Evolutionary conservation across 2,329 filamentous ascomycete genomes (phyloP).

Genomic region (Setomelanomma holmii): DNA sequence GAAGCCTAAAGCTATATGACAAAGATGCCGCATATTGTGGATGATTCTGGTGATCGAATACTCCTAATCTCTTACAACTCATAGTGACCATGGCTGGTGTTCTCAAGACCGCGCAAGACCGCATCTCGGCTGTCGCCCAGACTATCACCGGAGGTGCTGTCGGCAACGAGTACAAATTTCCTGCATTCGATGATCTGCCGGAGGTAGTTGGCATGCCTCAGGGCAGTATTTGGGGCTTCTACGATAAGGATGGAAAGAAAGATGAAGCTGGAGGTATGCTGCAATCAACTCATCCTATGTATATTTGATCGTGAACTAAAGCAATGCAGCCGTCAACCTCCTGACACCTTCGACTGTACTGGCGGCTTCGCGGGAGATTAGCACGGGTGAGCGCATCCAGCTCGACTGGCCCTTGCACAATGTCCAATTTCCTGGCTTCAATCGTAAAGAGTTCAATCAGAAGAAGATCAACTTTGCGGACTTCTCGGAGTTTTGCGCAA

Average conservation of each 20-base stretch:
- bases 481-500: constrained; percentile 27
- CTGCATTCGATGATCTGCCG: constrained; percentile 42
- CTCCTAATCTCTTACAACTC: too few relatives aligned
- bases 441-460: constrained; percentile 59
- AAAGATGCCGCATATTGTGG: neutral
- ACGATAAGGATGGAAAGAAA: constrained; percentile 47
- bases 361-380: constrained; percentile 59
- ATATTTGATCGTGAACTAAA: constrained; percentile 25
- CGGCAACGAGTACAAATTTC: constrained; percentile 30
- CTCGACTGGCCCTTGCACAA: constrained; percentile 65
- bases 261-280: constrained; percentile 61
- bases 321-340: constrained; percentile 35
- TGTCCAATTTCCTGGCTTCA: constrained; percentile 62
- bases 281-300: constrained; percentile 16
- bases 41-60: too few relatives aligned
- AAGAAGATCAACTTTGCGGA: constrained; percentile 57
- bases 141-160: constrained; percentile 10
- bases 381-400: constrained; percentile 59
- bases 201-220: constrained; percentile 43
- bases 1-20: neutral
- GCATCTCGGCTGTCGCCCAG: constrained; percentile 18
- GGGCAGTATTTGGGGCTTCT: constrained; percentile 44
- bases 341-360: constrained; percentile 62
- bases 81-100: constrained; percentile 11
- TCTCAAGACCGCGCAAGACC: constrained; percentile 18